Evolutionary conservation across 495 filamentous ascomycete species (phyloP), one percentile per base, ranked within the genome.

Genomic region (Jackrogersella minutella): DNA sequence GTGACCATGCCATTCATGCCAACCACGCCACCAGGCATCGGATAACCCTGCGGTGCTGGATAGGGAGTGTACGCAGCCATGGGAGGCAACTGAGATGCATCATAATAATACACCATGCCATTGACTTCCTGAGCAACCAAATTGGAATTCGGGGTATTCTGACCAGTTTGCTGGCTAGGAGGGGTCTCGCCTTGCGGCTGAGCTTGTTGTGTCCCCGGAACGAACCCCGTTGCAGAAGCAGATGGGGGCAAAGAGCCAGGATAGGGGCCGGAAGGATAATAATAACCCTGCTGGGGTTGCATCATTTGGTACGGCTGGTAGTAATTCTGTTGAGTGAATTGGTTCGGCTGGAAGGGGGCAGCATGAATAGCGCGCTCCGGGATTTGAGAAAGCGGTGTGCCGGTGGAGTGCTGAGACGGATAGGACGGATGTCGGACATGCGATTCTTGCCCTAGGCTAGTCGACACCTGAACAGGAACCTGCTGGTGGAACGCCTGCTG

Each of bases 21-120:
- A 44, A 89, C 84, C 51, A 88, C 84, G 13, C 85, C 87, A 54
- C 80, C 73, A 68, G 86, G 57, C 79, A 79, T 64, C 76, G 83
- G 44, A 77, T 81, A 81, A 17, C 58, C 64, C 44, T 88, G 87
- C 22, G 81, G 66, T 28, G 81, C 66, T 17, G 80, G 77, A 57
- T 84, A 87, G 3, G 84, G 65, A 14, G 76, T 80, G 56, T 83
- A 84, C 1, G 73, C 75, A 26, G 82, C 76, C 59, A 87, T 83
- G 7, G 84, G 72, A 39, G 82, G 82, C 58, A 92, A 79, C 74
- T 95, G 90, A 8, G 88, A 83, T 28, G 90, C 83, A 70, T 96
- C 89, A 60, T 93, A 93, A 74, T 97, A 99, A 76, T 97, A 98
- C 3, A 97, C 93, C 81, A 93, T 97, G 44, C 96, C 95, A 64